A percentile compares a stretch with the other conserved stretches of the same genome.
Evolutionary conservation across 2,329 filamentous ascomycete species (phyloP).

Genomic region (Dactylellina leptospora): DNA sequence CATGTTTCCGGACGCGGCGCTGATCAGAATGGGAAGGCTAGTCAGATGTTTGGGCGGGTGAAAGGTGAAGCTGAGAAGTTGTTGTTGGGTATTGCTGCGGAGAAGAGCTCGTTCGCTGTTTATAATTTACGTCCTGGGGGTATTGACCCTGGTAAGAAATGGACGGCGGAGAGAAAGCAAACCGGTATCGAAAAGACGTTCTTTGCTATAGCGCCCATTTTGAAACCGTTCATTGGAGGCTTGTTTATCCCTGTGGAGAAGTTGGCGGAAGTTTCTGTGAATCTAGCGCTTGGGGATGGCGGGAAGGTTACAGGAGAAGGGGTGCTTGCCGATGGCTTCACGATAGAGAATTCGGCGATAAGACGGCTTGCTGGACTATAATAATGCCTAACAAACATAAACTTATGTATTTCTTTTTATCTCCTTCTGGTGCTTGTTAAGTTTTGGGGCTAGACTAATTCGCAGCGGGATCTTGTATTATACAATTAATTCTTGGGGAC

Average conservation of each 20-base stretch:
- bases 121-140: conserved; percentile 69
- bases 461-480: too few relatives aligned
- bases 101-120: conserved; percentile 64
- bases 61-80: conserved; percentile 73
- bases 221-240: conserved; percentile 58
- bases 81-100: conserved; percentile 66
- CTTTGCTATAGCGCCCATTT: conserved; percentile 58
- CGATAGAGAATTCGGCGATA: conserved; percentile 32
- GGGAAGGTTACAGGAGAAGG: conserved; percentile 60
- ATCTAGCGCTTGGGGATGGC: conserved; percentile 65
- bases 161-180: conserved; percentile 41
- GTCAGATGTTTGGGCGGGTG: conserved; percentile 68
- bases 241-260: conserved; percentile 63
- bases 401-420: not conserved
- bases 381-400: too few relatives aligned
- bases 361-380: conserved; percentile 16
- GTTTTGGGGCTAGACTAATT: too few relatives aligned
- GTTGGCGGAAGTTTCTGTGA: conserved; percentile 64
- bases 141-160: conserved; percentile 65
- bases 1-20: conserved; percentile 72
- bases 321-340: conserved; percentile 59
- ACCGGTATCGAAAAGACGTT: conserved; percentile 57
- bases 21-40: conserved; percentile 62
- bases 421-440: not conserved
- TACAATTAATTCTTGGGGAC: too few relatives aligned